Evolutionary conservation across 169 alveolate species (phyloP).

Genomic region (Theileria orientalis): DNA sequence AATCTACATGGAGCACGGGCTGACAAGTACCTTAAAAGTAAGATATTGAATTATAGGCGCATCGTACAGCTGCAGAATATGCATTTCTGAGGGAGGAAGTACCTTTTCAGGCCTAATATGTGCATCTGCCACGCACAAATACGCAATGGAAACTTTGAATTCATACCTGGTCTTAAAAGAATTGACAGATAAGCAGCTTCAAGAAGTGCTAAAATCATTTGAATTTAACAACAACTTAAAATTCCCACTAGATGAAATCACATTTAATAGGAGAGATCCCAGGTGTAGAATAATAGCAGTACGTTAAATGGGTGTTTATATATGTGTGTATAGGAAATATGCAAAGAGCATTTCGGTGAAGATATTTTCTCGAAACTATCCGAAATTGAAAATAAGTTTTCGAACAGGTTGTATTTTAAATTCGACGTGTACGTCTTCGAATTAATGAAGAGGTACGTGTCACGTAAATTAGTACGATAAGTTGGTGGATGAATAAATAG

Average conservation of each 20-base stretch:
- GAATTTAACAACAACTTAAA: neutral
- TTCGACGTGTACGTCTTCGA: constrained; percentile 38
- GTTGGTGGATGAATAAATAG: neutral
- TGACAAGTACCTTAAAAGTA: constrained; percentile 30
- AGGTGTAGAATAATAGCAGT: too few relatives aligned
- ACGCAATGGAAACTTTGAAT: constrained; percentile 12
- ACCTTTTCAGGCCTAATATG: constrained; percentile 31
- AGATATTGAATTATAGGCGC: constrained; percentile 13
- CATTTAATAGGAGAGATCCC: constrained; percentile 24
- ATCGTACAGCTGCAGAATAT: constrained; percentile 38
- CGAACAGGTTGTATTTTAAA: constrained; percentile 16
- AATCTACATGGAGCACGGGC: constrained; percentile 62
- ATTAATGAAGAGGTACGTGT: constrained; percentile 17
- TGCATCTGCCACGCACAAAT: constrained; percentile 43
- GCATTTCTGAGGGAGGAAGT: constrained; percentile 44
- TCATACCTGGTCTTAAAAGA: neutral
- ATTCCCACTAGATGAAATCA: constrained; percentile 28
- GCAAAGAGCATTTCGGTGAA: too few relatives aligned
- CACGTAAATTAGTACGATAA: too few relatives aligned
- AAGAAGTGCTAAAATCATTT: neutral
- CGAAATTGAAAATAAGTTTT: constrained; percentile 9
- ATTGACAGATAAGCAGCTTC: neutral
- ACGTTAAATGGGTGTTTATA: too few relatives aligned
- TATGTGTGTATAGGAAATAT: too few relatives aligned
- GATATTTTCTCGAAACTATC: neutral